Conservation (phyloP, 2,329 filamentous ascomycete species). For the Stachybotrys chlorohalonatus region DNA sequence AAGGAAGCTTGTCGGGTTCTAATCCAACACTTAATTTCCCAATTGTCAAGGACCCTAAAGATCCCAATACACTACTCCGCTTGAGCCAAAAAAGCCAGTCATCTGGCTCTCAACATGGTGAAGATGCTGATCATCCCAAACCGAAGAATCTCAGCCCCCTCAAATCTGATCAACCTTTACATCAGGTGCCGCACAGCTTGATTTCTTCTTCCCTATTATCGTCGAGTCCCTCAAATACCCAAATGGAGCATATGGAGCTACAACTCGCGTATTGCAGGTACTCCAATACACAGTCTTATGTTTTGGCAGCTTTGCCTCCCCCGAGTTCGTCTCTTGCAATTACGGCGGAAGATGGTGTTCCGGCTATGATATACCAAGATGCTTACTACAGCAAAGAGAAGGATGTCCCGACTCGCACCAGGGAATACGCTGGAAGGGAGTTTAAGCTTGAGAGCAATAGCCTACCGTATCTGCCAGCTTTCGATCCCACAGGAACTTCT, state of each 20-base stretch:
- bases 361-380: conserved; percentile 71
- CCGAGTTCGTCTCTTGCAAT: conserved; percentile 10
- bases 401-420: conserved; percentile 67
- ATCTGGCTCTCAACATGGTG: conserved; percentile 38
- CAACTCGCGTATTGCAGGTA: conserved; percentile 2
- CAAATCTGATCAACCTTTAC: background rate
- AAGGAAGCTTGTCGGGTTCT: background rate
- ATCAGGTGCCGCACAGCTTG: too few species aligned
- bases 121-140: conserved; percentile 16
- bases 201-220: background rate
- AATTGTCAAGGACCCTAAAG: conserved; percentile 67
- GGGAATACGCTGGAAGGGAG: conserved; percentile 82
- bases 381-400: conserved; percentile 76
- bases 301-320: conserved; percentile 17
- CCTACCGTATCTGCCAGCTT: conserved; percentile 70
- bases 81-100: conserved; percentile 53
- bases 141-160: conserved; percentile 12
- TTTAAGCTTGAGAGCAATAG: conserved; percentile 70
- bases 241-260: background rate
- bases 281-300: conserved; percentile 5
- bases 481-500: conserved; percentile 54
- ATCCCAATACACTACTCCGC: conserved; percentile 52
- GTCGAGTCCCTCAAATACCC: background rate
- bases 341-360: conserved; percentile 27
- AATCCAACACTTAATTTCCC: conserved; percentile 51